These are phyloP conservation scores for Prunus armeniaca DNA, from an alignment of 306 rosid species.

Conservation along the genomic window DNA sequence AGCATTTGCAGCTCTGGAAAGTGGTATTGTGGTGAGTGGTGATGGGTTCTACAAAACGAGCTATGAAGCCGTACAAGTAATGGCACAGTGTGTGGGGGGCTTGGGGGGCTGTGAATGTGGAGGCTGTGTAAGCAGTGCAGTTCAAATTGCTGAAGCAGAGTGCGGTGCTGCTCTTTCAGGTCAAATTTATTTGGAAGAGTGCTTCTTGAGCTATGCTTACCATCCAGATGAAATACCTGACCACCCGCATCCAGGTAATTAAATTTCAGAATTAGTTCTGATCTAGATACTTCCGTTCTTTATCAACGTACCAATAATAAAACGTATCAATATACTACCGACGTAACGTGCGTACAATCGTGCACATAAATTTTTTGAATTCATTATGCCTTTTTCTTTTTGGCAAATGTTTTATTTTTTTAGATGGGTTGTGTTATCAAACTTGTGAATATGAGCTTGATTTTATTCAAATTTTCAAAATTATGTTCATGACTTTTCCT, in stretches of 20 bases:
- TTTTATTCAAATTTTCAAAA: no score
- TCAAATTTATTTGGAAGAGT: slow-evolving; percentile 52
- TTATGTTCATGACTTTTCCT: no score
- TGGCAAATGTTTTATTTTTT: no score
- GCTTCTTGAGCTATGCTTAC: slow-evolving; percentile 48
- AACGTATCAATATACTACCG: no score
- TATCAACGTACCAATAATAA: no score
- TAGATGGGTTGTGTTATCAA: no score
- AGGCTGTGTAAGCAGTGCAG: slow-evolving; percentile 54
- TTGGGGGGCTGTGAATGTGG: slow-evolving; percentile 53
- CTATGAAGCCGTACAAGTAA: slow-evolving; percentile 38
- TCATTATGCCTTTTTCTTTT: no score
- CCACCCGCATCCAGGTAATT: slow-evolving; percentile 32
- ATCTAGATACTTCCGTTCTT: no score
- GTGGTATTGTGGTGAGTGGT: slow-evolving; percentile 26
- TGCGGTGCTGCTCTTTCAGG: slow-evolving; percentile 48
- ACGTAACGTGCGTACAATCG: no score
- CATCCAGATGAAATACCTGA: slow-evolving; percentile 12
- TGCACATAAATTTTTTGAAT: no score
- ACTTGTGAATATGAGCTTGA: no score
- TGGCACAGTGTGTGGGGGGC: slow-evolving; percentile 67
- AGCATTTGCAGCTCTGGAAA: slow-evolving; percentile 46
- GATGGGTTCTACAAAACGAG: slow-evolving; percentile 34
- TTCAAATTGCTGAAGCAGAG: slow-evolving; percentile 38
- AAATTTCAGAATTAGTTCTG: background rate